Base-by-base conservation (phyloP, 176 grass and related monocot genomes). In the Alloteropsis semialata region DNA sequence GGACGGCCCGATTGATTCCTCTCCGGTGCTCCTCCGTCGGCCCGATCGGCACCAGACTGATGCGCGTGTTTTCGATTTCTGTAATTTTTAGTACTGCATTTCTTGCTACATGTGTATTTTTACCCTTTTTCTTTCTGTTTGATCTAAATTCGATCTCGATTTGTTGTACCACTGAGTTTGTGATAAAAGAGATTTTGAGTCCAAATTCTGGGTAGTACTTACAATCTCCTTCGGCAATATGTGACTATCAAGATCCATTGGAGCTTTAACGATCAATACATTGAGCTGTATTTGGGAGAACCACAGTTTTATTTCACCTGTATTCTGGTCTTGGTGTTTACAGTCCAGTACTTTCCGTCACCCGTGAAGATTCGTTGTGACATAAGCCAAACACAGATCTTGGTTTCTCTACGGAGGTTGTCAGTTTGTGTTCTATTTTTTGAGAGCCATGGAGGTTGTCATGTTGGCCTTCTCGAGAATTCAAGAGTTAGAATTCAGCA, bases 101-200 rank as follows among this genome's bases (percentile, higher is more conserved):
- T 12, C 36, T 9, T 41, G 12, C 45, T 34, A 45, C 56, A 11
- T 50, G 24, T 21, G 34, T 67, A 53, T 39, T 41, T 51, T 39
- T 5, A 69, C 66, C 39, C 15, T 13, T 13, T 63, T 70, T 68
- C 67, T 14, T 33, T 62, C 45, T 75, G 75, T 30, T 66, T 88
- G 73, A 61, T 93, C 61, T 69, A 49, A 49, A 91, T 79, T 82
- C 16, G 36, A 21, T 64, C 29, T 51, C 16, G 44, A 9, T 69
- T 69, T 69, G 5, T 27, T 69, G 38, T 44, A 25, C 66, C 38
- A 4, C 25, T 60, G 66, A 43, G 38, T 69, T 25, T 43, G 66
- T 6, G 38, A 43, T 69, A 8, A 68, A 68, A 37, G 12, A n/a
- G 2, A 0, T 36, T 69, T 43, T 2, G 5, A 69, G 33, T n/a